A percentile compares a stretch with the other conserved stretches of the same genome.
Evolutionary conservation across 2,329 filamentous ascomycete genomes (phyloP).

Genomic region (Pseudogymnoascus sp.): DNA sequence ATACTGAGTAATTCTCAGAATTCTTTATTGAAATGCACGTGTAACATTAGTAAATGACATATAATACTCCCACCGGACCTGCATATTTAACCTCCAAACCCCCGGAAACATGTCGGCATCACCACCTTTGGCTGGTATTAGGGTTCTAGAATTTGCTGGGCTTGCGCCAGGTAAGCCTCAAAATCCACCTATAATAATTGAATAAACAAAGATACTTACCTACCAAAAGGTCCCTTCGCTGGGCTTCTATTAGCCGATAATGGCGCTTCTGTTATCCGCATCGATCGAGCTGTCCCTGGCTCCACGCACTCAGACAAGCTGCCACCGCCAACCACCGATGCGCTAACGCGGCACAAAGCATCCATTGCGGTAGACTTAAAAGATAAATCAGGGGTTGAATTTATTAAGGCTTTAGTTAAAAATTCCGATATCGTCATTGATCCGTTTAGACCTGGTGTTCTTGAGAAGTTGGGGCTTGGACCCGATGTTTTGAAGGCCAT

Average conservation of each 20-base stretch:
- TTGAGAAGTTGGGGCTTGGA: conserved; percentile 75
- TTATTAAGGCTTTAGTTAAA: conserved; percentile 59
- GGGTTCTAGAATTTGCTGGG: conserved; percentile 60
- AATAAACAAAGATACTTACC: conserved; percentile 7
- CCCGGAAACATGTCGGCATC: conserved; percentile 19
- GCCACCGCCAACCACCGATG: conserved; percentile 54
- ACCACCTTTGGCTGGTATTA: conserved; percentile 47
- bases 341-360: conserved; percentile 71
- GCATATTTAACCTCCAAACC: not conserved
- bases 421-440: conserved; percentile 78
- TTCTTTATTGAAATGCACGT: not conserved
- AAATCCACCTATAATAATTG: not conserved
- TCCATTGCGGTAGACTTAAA: conserved; percentile 79
- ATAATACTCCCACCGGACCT: not conserved
- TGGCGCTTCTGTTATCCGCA: conserved; percentile 77
- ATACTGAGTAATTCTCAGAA: not conserved
- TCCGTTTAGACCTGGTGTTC: conserved; percentile 83
- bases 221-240: conserved; percentile 65
- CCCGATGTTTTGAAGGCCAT: conserved; percentile 56
- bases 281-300: conserved; percentile 59
- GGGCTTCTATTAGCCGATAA: conserved; percentile 85
- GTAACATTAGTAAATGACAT: not conserved
- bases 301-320: conserved; percentile 32
- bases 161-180: conserved; percentile 44
- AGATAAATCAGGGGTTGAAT: conserved; percentile 49